Conservation (phyloP, 2,329 filamentous ascomycete species). For the Periconia macrospinosa region DNA sequence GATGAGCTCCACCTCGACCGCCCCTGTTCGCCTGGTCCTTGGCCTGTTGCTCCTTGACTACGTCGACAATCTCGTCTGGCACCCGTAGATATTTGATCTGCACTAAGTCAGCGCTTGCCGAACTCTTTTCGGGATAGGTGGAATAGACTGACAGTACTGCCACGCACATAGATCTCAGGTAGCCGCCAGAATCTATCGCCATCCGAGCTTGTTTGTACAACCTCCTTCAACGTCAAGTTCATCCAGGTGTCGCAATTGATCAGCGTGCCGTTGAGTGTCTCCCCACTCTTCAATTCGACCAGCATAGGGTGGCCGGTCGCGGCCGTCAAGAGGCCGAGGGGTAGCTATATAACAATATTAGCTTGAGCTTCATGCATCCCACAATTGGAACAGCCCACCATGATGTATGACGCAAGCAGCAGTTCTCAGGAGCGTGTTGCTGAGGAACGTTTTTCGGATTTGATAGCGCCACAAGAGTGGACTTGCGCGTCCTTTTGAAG, state of each 20-base stretch:
- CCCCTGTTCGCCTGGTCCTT: slow-evolving; percentile 63
- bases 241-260: slow-evolving; percentile 99
- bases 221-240: slow-evolving; percentile 96
- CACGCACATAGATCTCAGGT: slow-evolving; percentile 93
- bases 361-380: background rate
- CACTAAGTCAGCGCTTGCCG: slow-evolving; percentile 4
- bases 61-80: slow-evolving; percentile 93
- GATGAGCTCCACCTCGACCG: slow-evolving; percentile 65
- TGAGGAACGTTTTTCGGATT: background rate
- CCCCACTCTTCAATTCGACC: slow-evolving; percentile 95
- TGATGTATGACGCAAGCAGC: background rate
- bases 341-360: slow-evolving; percentile 51
- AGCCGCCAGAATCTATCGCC: slow-evolving; percentile 92
- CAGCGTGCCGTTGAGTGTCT: slow-evolving; percentile 94
- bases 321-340: slow-evolving; percentile 82
- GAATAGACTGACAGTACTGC: slow-evolving; percentile 78
- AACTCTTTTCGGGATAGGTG: background rate
- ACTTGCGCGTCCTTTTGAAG: background rate
- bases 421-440: background rate
- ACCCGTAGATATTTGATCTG: slow-evolving; percentile 98
- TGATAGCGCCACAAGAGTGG: background rate
- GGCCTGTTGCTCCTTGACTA: slow-evolving; percentile 90
- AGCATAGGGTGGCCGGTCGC: slow-evolving; percentile 98
- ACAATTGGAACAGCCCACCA: background rate
- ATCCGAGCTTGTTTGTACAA: slow-evolving; percentile 93